Base-by-base conservation (phyloP, 2,329 filamentous ascomycete genomes). In the Niveomyces coronatus region DNA sequence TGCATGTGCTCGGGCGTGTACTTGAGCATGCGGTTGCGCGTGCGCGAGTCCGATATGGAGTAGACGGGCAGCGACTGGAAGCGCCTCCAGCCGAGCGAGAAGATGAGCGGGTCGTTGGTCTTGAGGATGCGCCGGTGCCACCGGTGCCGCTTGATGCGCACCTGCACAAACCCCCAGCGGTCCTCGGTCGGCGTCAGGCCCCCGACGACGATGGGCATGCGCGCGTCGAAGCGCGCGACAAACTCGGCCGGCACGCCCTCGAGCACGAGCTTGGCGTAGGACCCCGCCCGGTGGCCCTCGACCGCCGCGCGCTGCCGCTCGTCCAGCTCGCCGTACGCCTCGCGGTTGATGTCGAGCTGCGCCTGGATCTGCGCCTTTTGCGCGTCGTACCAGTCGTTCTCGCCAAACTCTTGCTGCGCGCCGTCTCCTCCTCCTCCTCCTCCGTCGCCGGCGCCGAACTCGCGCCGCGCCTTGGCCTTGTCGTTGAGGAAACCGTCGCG, bases 81-180 rank as follows among this genome's bases (percentile, higher is more conserved):
- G 44, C 91, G 76, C 35, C 91, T 75, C 91, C 91, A 98, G 29
- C 91, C 91, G 30, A 98, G 71, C 2, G 88, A 95, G 68, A 98
- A 91, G 56, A 98, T 94, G 36, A 98, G 72, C 13, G 91, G 93
- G 54, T 98, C 91, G 56, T 94, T 94, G 23, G 87, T 96, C 68
- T 98, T 98, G 48, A 98, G 71, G 49, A 96, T 96, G 68, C 91
- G 94, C 74, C 95, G 95, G 67, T 98, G 91, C 93, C 93, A 98
- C 48, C 91, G 74, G 60, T 98, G 91, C 38, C 87, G 76, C 73
- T 98, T 98, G 68, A 98, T 94, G 35, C 93, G 79, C 41, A 95
- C 81, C 60, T 98, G 91, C 8, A 96, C 81, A 55, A 84, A 96
- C 8, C 91, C 93, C 57, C 94, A 95, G 35, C 93, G 79, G 58